Evolutionary conservation across 805 yeast species (phyloP).

Genomic region (Diddensiella transvaalensis): DNA sequence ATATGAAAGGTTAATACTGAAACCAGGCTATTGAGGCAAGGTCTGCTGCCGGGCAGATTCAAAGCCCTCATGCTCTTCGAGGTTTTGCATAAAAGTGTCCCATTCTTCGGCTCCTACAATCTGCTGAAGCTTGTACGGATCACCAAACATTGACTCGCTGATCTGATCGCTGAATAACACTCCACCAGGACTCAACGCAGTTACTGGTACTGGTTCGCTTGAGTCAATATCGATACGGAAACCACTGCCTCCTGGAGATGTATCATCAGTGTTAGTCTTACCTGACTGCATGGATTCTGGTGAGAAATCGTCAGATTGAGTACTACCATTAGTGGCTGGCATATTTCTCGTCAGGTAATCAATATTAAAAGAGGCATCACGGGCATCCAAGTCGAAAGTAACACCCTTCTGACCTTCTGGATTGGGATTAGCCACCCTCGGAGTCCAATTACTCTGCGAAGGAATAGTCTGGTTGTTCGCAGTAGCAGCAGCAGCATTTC

Average conservation of each 20-base stretch:
- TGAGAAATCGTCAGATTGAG: conserved; percentile 9
- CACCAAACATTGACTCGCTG: conserved; percentile 14
- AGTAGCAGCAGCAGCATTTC: background rate
- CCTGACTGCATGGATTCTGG: conserved; percentile 14
- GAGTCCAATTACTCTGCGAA: conserved; percentile 8
- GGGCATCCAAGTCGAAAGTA: conserved; percentile 18
- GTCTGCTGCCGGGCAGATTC: background rate
- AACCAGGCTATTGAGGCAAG: background rate
- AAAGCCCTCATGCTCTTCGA: conserved; percentile 2
- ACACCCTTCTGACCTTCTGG: conserved; percentile 6
- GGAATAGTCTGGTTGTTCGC: conserved; percentile 14
- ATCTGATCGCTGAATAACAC: background rate
- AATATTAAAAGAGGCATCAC: conserved; percentile 16
- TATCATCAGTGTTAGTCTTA: conserved; percentile 4
- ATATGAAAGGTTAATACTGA: too few relatives aligned
- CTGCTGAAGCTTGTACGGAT: conserved; percentile 15
- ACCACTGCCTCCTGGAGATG: conserved; percentile 4
- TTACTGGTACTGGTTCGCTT: background rate
- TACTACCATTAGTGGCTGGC: background rate
- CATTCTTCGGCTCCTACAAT: conserved; percentile 23
- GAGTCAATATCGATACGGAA: conserved; percentile 3
- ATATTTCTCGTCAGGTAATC: conserved; percentile 4
- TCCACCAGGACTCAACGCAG: background rate
- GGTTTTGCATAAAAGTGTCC: conserved; percentile 22
- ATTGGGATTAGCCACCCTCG: conserved; percentile 1